These are phyloP conservation scores for Colletotrichum noveboracense DNA, from an alignment of 2,329 filamentous ascomycete species.

Conservation along the genomic window DNA sequence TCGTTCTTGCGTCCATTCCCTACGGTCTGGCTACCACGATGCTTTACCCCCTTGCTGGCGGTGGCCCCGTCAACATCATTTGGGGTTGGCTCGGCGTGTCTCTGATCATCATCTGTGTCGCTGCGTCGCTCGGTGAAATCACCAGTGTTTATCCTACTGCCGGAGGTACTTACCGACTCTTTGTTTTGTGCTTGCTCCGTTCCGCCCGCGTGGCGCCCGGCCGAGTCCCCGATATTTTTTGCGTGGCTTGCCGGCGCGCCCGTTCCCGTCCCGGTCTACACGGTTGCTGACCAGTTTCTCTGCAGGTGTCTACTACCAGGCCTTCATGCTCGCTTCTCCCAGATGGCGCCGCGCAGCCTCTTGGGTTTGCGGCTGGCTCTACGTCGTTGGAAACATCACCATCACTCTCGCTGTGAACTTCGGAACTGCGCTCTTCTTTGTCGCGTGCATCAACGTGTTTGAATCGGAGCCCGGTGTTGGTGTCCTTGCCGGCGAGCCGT, in stretches of 20 bases:
- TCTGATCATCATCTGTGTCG: slow-evolving; percentile 74
- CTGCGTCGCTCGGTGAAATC: slow-evolving; percentile 74
- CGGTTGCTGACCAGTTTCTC: slow-evolving; percentile 5
- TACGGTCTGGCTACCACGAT: slow-evolving; percentile 76
- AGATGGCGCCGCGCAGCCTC: slow-evolving; percentile 67
- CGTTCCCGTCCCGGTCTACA: neutral
- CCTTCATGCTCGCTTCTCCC: slow-evolving; percentile 73
- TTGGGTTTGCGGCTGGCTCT: slow-evolving; percentile 79
- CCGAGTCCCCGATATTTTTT: neutral
- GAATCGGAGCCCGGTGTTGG: slow-evolving; percentile 46
- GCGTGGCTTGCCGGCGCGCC: neutral
- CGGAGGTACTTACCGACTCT: slow-evolving; percentile 53
- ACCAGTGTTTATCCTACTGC: slow-evolving; percentile 79
- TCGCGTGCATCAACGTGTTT: slow-evolving; percentile 62
- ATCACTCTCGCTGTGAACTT: slow-evolving; percentile 87
- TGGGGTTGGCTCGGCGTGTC: slow-evolving; percentile 76
- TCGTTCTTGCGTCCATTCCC: slow-evolving; percentile 76
- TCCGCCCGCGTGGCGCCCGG: neutral
- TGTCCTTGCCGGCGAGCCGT: slow-evolving; percentile 55
- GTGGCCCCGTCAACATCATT: slow-evolving; percentile 72
- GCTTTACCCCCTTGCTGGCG: slow-evolving; percentile 69
- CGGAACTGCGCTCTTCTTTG: slow-evolving; percentile 71
- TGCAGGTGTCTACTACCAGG: slow-evolving; percentile 73
- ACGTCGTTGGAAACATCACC: slow-evolving; percentile 80
- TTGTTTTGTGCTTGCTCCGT: neutral